Evolutionary conservation across 2,329 filamentous ascomycete genomes (phyloP), one percentile per base, ranked within the genome.

Genomic region (Pseudopyrenochaeta lycopersici): DNA sequence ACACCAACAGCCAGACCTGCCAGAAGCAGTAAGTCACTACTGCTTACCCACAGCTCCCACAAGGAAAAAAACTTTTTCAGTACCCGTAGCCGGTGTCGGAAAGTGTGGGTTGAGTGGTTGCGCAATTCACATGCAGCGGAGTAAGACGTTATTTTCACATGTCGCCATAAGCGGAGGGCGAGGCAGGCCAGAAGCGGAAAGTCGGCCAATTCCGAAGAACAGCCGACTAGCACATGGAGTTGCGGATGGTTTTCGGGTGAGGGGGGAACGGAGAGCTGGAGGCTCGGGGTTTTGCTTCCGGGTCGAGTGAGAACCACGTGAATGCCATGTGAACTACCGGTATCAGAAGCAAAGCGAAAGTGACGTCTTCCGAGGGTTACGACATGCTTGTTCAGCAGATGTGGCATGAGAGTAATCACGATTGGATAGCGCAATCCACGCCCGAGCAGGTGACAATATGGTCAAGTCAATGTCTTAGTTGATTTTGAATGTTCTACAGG

Each of bases 401-500:
- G 32, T 35, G 15, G 5, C 32, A 35, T 5, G 32, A 35, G 32
- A n/a, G 32, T 35, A 35, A 35, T 35, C 32, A 17, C 12, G 5
- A n/a, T 32, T 35, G 12, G 32, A 11, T 35, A 17, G 12, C 32
- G 32, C 17, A 38, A 18, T 33, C 6, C 23, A 21, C 15, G 11
- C 6, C 10, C 14, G 32, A 3, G 14, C 11, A 29, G 5, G 21
- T 17, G 14, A 12, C 7, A n/a, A 31, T 5, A 29, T 36, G 17
- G 44, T 15, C 17, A 33, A 27, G 21, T 49, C n/a, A 46, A 32
- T 18, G 17, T 50, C 40, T 50, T 51, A 39, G 49, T 43, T 32
- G 12, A 46, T 51, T 38, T 49, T 59, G 40, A 53, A 51, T 51
- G 46, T 52, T 50, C 51, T 44, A 35, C 21, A 49, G 42, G 56